Evolutionary conservation across 2,329 filamentous ascomycete species (phyloP).

Genomic region (Ceratocystis papillata): DNA sequence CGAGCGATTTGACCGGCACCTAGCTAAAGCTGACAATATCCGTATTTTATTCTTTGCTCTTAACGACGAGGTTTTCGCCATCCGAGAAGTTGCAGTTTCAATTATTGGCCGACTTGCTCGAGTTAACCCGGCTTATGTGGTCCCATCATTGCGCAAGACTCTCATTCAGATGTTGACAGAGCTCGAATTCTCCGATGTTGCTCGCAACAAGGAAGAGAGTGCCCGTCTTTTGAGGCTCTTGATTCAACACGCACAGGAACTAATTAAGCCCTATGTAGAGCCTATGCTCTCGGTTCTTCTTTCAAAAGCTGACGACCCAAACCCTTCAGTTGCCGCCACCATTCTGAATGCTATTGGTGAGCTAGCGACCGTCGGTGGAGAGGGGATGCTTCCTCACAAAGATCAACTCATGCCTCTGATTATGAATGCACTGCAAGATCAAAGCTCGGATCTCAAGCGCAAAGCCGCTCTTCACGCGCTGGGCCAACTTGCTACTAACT

Average conservation of each 20-base stretch:
- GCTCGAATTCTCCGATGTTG: slow-evolving; percentile 88
- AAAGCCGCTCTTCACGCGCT: slow-evolving; percentile 84
- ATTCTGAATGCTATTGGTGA: slow-evolving; percentile 94
- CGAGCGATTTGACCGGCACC: slow-evolving; percentile 84
- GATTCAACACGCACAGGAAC: slow-evolving; percentile 79
- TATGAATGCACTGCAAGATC: slow-evolving; percentile 84
- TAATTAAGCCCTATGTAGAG: slow-evolving; percentile 94
- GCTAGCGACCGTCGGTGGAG: slow-evolving; percentile 82
- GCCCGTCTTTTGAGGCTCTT: slow-evolving; percentile 85
- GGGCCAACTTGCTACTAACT: slow-evolving; percentile 87
- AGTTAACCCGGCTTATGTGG: slow-evolving; percentile 93
- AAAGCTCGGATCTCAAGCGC: slow-evolving; percentile 79
- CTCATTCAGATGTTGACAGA: slow-evolving; percentile 94
- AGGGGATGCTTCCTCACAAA: slow-evolving; percentile 88
- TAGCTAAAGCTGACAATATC: slow-evolving; percentile 97
- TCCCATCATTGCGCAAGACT: slow-evolving; percentile 87
- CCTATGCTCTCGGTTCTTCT: slow-evolving; percentile 92
- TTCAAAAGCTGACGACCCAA: slow-evolving; percentile 77
- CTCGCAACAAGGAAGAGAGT: slow-evolving; percentile 91
- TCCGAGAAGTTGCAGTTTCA: slow-evolving; percentile 86
- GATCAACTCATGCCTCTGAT: slow-evolving; percentile 90
- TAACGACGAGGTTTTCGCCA: slow-evolving; percentile 87
- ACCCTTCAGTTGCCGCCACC: slow-evolving; percentile 80
- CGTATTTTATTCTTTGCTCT: slow-evolving; percentile 88
- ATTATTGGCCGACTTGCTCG: slow-evolving; percentile 89